These are phyloP conservation scores for Stellera chamaejasme DNA, from an alignment of 345 rosid genomes.

Conservation along the genomic window DNA sequence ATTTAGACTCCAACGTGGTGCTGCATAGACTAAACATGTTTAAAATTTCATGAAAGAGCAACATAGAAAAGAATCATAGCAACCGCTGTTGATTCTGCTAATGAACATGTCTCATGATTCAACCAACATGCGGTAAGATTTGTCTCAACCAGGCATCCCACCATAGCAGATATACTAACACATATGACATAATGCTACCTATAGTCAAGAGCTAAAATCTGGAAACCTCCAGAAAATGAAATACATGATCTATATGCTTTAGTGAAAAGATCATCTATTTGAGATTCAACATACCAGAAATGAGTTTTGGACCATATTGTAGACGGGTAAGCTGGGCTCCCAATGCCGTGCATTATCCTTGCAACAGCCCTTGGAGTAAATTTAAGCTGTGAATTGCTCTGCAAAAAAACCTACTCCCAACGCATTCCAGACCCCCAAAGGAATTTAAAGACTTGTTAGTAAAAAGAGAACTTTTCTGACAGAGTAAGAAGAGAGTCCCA, in stretches of 20 bases:
- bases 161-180: no score
- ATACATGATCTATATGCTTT: neutral
- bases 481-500: constrained; percentile 8
- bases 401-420: constrained; percentile 66
- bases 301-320: constrained; percentile 76
- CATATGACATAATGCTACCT: no score
- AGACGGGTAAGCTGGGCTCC: constrained; percentile 85
- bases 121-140: no score
- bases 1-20: no score
- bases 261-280: neutral
- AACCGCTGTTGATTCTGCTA: no score
- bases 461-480: constrained; percentile 2
- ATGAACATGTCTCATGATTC: no score
- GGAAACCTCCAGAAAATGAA: no score
- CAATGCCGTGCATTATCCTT: constrained; percentile 91
- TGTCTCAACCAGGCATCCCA: no score
- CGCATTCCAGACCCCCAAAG: neutral
- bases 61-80: no score
- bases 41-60: no score
- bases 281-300: constrained; percentile 59
- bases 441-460: constrained; percentile 5
- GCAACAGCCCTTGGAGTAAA: constrained; percentile 92
- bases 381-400: constrained; percentile 66
- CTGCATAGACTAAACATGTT: no score
- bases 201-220: no score